Percentiles rank a stretch among this genome's conserved stretches.
Conservation (phyloP, 2,329 filamentous ascomycete species). For the Pyrenochaeta sp. region DNA sequence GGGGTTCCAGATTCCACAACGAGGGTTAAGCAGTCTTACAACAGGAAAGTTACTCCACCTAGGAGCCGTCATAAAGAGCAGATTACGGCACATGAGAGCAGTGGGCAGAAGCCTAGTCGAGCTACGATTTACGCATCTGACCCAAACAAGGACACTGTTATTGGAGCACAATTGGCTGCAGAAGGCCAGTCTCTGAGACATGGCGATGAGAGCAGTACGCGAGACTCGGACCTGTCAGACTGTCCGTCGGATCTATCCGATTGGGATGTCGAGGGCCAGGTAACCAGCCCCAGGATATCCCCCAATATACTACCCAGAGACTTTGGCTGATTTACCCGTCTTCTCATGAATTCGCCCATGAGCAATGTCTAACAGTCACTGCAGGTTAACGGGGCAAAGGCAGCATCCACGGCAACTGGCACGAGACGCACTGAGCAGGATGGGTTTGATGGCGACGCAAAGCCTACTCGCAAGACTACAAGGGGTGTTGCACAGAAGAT, state of each 20-base stretch:
- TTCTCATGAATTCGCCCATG: not conserved
- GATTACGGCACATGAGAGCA: not conserved
- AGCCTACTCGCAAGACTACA: not conserved
- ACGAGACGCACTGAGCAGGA: not conserved
- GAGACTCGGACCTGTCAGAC: slow-evolving; percentile 19
- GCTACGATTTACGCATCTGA: not conserved
- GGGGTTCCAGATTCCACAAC: not conserved
- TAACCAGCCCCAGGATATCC: slow-evolving; percentile 2
- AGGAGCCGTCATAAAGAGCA: not conserved
- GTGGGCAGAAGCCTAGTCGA: not conserved
- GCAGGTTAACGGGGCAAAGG: not conserved
- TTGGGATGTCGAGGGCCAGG: slow-evolving; percentile 13
- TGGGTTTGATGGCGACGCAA: not conserved
- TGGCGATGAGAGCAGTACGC: not conserved
- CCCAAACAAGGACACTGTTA: not conserved
- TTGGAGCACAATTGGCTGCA: not conserved
- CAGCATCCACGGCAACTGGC: not conserved
- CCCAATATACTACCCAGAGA: not conserved
- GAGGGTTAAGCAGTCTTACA: not conserved
- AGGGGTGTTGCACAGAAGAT: slow-evolving; percentile 13
- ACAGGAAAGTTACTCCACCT: not conserved
- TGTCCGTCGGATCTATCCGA: slow-evolving; percentile 29
- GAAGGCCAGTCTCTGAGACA: not conserved
- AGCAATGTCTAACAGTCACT: not conserved
- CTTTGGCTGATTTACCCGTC: not conserved